These are phyloP conservation scores for Acer saccharum DNA, from an alignment of 345 rosid genomes.

Conservation along the genomic window DNA sequence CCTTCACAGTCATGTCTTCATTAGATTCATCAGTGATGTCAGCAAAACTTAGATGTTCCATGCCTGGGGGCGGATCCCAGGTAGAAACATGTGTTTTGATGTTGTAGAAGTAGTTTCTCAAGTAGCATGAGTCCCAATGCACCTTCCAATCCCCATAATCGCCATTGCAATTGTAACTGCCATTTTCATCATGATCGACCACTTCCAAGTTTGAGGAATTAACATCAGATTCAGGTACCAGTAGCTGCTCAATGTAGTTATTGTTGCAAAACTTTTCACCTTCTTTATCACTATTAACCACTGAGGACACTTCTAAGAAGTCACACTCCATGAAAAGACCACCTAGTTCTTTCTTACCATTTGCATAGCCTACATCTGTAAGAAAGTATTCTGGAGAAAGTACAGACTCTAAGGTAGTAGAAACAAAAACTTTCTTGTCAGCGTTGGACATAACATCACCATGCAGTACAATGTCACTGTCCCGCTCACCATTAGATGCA, in stretches of 20 bases:
- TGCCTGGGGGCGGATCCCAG: slow-evolving; percentile 74
- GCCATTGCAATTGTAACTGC: slow-evolving; percentile 18
- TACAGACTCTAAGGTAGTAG: slow-evolving; percentile 29
- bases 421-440: slow-evolving; percentile 22
- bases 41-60: slow-evolving; percentile 50
- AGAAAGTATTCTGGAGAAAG: slow-evolving; percentile 25
- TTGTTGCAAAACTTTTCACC: slow-evolving; percentile 20
- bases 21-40: slow-evolving; percentile 24
- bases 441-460: slow-evolving; percentile 23
- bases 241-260: slow-evolving; percentile 21
- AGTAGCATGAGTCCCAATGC: slow-evolving; percentile 75
- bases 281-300: slow-evolving; percentile 17
- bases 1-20: slow-evolving; percentile 40
- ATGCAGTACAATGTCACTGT: slow-evolving; percentile 12
- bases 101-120: slow-evolving; percentile 67
- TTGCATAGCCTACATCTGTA: slow-evolving; percentile 21
- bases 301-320: slow-evolving; percentile 21
- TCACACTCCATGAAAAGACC: slow-evolving; percentile 23
- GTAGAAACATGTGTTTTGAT: slow-evolving; percentile 60
- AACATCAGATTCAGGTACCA: slow-evolving; percentile 21
- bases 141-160: slow-evolving; percentile 66
- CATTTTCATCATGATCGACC: slow-evolving; percentile 22
- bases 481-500: slow-evolving; percentile 15
- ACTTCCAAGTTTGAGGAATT: slow-evolving; percentile 30
- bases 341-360: slow-evolving; percentile 30